Evolutionary conservation across 2,329 filamentous ascomycete species (phyloP).

Genomic region (Pyrenochaeta sp.): DNA sequence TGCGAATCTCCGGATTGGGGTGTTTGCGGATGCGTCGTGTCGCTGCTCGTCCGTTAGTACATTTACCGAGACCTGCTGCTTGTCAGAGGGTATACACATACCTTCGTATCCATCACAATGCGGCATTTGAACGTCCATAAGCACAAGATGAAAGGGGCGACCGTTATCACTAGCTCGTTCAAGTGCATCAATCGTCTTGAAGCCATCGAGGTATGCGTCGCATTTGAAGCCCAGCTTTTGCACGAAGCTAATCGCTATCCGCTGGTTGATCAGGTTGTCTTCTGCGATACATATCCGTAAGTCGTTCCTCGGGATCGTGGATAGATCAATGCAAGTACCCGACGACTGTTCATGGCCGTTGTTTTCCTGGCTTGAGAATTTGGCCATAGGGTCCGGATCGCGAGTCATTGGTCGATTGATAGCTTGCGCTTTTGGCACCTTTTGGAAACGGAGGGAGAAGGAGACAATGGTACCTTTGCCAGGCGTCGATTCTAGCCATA

Average conservation of each 20-base stretch:
- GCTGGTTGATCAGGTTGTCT: constrained; percentile 94
- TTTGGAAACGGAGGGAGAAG: constrained; percentile 87
- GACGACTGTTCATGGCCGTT: constrained; percentile 51
- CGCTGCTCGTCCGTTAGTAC: constrained; percentile 55
- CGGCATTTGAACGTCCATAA: constrained; percentile 98
- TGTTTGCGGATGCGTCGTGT: constrained; percentile 85
- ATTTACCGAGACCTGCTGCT: neutral
- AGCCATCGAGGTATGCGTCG: constrained; percentile 88
- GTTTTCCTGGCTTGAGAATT: constrained; percentile 62
- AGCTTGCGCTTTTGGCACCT: constrained; percentile 72
- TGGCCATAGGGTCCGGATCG: constrained; percentile 64
- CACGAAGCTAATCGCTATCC: constrained; percentile 91
- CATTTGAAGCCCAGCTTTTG: constrained; percentile 85
- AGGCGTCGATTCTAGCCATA: constrained; percentile 80
- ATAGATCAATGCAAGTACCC: constrained; percentile 60
- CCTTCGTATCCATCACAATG: constrained; percentile 87
- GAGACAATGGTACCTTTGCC: constrained; percentile 75
- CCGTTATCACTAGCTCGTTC: constrained; percentile 74
- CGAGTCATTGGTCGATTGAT: constrained; percentile 47
- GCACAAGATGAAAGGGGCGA: constrained; percentile 83
- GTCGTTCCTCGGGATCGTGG: constrained; percentile 76
- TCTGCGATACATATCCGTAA: constrained; percentile 92
- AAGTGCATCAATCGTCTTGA: constrained; percentile 87
- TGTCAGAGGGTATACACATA: constrained; percentile 7
- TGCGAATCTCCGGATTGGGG: constrained; percentile 75